A percentile compares a stretch with the other conserved stretches of the same genome.
Conservation (phyloP, 139 green algal species). For the Trebouxia sp. region DNA sequence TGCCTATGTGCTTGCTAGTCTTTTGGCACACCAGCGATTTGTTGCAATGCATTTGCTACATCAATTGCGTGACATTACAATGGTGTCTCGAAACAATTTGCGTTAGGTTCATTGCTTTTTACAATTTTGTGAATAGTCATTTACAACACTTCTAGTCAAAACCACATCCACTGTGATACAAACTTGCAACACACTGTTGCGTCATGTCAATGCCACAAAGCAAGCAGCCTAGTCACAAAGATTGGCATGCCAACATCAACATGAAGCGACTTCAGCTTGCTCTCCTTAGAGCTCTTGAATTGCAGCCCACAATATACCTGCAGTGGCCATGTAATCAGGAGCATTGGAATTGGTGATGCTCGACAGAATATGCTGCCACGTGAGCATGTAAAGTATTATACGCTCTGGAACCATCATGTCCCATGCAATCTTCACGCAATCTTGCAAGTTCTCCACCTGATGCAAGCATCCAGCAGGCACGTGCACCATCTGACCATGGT, state of each 20-base stretch:
- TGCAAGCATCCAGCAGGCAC: conserved; percentile 19
- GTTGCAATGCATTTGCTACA: too few species aligned
- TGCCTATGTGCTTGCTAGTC: too few species aligned
- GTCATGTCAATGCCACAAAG: too few species aligned
- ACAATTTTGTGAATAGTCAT: too few species aligned
- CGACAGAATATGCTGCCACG: background rate
- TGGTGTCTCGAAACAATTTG: too few species aligned
- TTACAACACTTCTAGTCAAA: too few species aligned
- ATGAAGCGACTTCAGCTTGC: too few species aligned
- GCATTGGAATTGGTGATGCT: conserved; percentile 1
- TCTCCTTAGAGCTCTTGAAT: background rate
- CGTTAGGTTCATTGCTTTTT: too few species aligned
- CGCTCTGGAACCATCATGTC: conserved; percentile 13
- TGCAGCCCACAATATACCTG: background rate
- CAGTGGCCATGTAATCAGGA: conserved; percentile 1
- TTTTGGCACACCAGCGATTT: too few species aligned
- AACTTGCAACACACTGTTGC: background rate
- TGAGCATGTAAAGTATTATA: background rate
- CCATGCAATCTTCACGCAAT: conserved; percentile 4
- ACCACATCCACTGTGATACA: background rate
- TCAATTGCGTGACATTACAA: too few species aligned
- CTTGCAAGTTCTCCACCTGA: conserved; percentile 11
- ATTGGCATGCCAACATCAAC: too few species aligned
- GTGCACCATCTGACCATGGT: conserved; percentile 7
- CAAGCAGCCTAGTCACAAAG: too few species aligned